Evolutionary conservation across 2,329 filamentous ascomycete genomes (phyloP), one percentile per base, ranked within the genome.

Genomic region (Botrytis galanthina): DNA sequence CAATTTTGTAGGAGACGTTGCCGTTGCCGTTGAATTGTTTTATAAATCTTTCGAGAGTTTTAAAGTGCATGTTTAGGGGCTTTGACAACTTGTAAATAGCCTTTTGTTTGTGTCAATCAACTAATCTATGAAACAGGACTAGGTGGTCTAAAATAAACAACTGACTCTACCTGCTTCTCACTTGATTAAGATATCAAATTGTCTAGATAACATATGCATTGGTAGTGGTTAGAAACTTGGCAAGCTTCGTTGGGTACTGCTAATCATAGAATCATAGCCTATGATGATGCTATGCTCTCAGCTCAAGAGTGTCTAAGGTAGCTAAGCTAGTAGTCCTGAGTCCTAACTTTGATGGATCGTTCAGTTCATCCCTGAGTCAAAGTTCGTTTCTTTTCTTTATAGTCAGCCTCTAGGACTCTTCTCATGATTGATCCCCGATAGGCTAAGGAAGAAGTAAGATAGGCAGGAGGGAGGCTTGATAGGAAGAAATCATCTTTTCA

Each of bases 351-450:
- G 59, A 61, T 39, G 59, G 37, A 61, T 37, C 59, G 35, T 61
- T 39, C 59, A 37, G 59, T 42, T 63, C 60, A 63, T 63, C 60
- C 60, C 60, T 29, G 60, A 63, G 60, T 63, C 60, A 63, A 63
- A 63, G 60, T 42, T n/a, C 60, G 42, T 63, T 62, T 39, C 60
- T 63, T 62, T 18, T 42, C 59, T 37, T 39, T 14, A n/a, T 18
- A 42, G 59, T 26, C 20, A 61, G 60, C 37, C 60, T 63, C 37
- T 29, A 29, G 26, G 37, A 42, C 26, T 29, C 6, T 57, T 57
- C n/a, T 20, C 10, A 29, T 37, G 26, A 29, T 20, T 42, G 60
- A 42, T 42, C 39, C 37, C 26, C 22, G 18, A 42, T 29, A n/a
- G 37, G 60, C 37, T 63, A 29, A 42, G 16, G 14, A 29, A 57